These are phyloP conservation scores for Candida sanyaensis DNA, from an alignment of 1,139 yeast species.

Conservation along the genomic window DNA sequence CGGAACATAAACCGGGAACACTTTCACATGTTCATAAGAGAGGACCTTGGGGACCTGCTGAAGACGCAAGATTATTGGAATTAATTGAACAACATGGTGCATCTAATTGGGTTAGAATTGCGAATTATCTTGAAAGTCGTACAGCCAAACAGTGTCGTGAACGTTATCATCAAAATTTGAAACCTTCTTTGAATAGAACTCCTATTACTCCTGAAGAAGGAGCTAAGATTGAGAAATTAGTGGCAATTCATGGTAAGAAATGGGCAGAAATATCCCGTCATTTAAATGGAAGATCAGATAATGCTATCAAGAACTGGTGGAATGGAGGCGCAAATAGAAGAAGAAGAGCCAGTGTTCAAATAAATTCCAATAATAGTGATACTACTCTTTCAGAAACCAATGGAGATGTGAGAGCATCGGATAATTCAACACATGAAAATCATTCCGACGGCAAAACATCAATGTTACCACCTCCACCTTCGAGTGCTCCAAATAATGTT, in stretches of 20 bases:
- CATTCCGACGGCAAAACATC: neutral
- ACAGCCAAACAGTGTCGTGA: constrained; percentile 94
- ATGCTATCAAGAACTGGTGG: constrained; percentile 97
- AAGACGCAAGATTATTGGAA: constrained; percentile 71
- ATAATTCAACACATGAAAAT: neutral
- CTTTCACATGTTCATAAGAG: constrained; percentile 34
- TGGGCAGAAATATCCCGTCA: constrained; percentile 96
- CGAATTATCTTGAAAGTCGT: constrained; percentile 71
- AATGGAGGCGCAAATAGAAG: constrained; percentile 88
- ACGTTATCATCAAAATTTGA: constrained; percentile 87
- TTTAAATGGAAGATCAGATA: constrained; percentile 82
- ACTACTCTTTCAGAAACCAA: neutral
- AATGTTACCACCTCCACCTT: constrained; percentile 9
- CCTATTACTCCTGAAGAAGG: constrained; percentile 91
- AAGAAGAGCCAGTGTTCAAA: constrained; percentile 47
- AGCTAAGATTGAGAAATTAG: constrained; percentile 73
- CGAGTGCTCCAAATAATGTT: constrained; percentile 6
- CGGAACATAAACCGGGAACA: constrained; percentile 4
- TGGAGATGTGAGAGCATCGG: neutral
- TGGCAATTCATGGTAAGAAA: constrained; percentile 77
- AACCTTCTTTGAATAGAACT: constrained; percentile 77
- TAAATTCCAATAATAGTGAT: neutral
- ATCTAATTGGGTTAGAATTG: constrained; percentile 86
- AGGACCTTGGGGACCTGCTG: constrained; percentile 92
- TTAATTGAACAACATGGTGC: constrained; percentile 78